These are phyloP conservation scores for Fomitopsis betulina DNA, from an alignment of 1,284 basidiomycete genomes.

Conservation along the genomic window DNA sequence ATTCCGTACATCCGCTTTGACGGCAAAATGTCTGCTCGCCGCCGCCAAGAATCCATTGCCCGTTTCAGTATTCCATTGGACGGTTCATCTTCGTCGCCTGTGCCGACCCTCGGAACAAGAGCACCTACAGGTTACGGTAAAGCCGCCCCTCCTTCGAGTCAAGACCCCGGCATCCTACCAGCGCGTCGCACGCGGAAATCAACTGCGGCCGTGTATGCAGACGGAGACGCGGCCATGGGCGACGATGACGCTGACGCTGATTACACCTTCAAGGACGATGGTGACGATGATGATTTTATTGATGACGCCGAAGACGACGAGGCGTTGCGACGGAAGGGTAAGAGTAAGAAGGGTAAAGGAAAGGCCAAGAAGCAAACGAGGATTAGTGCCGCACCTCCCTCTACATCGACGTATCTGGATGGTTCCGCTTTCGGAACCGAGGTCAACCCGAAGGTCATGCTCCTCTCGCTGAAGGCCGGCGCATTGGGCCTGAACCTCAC, in stretches of 20 bases:
- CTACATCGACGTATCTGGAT: background rate
- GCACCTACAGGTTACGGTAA: constrained; percentile 9
- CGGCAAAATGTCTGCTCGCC: constrained; percentile 74
- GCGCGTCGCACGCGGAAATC: constrained; percentile 17
- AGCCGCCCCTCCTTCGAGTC: background rate
- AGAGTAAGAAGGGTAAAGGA: constrained; percentile 29
- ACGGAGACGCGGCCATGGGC: constrained; percentile 12
- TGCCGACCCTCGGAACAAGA: constrained; percentile 1
- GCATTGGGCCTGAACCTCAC: constrained; percentile 87
- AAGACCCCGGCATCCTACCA: constrained; percentile 6
- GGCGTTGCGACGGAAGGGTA: constrained; percentile 12
- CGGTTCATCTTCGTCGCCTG: constrained; percentile 23
- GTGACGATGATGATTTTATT: constrained; percentile 38
- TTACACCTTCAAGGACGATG: constrained; percentile 28
- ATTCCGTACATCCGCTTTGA: constrained; percentile 80
- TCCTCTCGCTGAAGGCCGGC: constrained; percentile 82
- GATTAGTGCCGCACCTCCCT: constrained; percentile 7
- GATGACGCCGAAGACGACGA: constrained; percentile 36
- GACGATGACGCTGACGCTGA: constrained; percentile 28
- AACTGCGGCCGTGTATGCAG: constrained; percentile 10
- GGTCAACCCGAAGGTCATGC: constrained; percentile 71
- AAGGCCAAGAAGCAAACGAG: constrained; percentile 35
- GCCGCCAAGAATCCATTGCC: constrained; percentile 76
- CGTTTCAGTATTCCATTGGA: constrained; percentile 64
- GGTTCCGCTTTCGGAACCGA: constrained; percentile 16